Percentiles rank a stretch among this genome's conserved stretches.
These are phyloP conservation scores for Lactarius quietus DNA, from an alignment of 768 basidiomycete genomes.

Conservation along the genomic window DNA sequence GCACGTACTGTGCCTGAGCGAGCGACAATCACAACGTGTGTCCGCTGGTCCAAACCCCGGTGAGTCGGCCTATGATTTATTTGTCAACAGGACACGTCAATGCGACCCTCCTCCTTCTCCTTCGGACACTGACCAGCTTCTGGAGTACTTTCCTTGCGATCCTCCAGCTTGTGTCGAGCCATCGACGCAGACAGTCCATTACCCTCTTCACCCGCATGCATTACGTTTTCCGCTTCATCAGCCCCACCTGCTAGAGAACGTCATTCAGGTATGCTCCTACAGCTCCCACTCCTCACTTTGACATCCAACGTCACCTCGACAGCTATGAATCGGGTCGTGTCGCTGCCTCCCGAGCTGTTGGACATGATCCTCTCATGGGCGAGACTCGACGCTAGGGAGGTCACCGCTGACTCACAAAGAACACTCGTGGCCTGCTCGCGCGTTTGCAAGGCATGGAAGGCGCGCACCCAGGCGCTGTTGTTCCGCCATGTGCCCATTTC, in stretches of 20 bases:
- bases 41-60: background rate
- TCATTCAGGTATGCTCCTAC: constrained; percentile 1
- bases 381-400: constrained; percentile 8
- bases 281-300: background rate
- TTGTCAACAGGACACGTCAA: constrained; percentile 12
- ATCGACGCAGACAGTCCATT: background rate
- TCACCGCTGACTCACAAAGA: background rate
- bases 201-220: background rate
- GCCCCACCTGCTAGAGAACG: background rate
- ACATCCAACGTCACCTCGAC: background rate
- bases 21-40: background rate
- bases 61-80: constrained; percentile 8
- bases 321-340: constrained; percentile 6
- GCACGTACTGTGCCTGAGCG: background rate
- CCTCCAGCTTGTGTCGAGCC: background rate
- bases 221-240: background rate
- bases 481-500: constrained; percentile 21
- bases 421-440: constrained; percentile 16
- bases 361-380: constrained; percentile 22
- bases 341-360: constrained; percentile 16
- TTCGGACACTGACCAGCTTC: background rate
- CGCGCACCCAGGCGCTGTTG: constrained; percentile 11
- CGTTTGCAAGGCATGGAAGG: constrained; percentile 21
- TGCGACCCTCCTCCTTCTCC: background rate
- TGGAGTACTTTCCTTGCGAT: background rate